phyloP scores from a whole-genome alignment of 177 flowering plant species.

The Vitis hybrid region DNA sequence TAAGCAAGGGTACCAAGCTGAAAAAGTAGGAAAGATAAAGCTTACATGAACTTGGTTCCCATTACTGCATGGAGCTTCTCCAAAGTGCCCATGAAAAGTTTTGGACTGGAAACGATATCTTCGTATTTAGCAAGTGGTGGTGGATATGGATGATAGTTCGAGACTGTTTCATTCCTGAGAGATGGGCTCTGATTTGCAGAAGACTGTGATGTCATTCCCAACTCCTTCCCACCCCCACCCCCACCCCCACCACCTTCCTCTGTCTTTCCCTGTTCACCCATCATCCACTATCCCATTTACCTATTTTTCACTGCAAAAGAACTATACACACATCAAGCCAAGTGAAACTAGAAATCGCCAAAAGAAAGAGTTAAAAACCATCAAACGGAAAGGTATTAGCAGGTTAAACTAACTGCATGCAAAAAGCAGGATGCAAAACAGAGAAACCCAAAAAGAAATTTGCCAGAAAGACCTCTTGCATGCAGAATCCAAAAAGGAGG shows the following conservation, averaged over 20 bases:
- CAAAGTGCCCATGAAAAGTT: slow-evolving; percentile 57
- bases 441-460: neutral
- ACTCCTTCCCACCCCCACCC: slow-evolving; percentile 10
- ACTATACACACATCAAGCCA: neutral
- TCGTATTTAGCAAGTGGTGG: slow-evolving; percentile 56
- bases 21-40: neutral
- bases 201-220: slow-evolving; percentile 41
- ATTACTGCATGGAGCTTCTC: slow-evolving; percentile 64
- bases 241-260: slow-evolving; percentile 1
- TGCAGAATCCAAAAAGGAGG: slow-evolving; percentile 3
- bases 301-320: slow-evolving; percentile 7
- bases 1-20: neutral
- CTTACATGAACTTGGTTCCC: slow-evolving; percentile 84
- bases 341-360: neutral
- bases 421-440: neutral
- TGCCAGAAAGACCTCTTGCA: neutral
- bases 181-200: slow-evolving; percentile 27
- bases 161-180: slow-evolving; percentile 20
- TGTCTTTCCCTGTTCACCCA: slow-evolving; percentile 17
- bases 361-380: neutral
- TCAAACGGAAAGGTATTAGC: neutral
- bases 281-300: slow-evolving; percentile 1
- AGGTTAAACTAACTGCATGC: neutral
- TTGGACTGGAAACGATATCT: slow-evolving; percentile 44
- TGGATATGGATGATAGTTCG: slow-evolving; percentile 40